Evolutionary conservation across 352 stramenopile genomes (phyloP).

Genomic region (Globisporangium spiculum): DNA sequence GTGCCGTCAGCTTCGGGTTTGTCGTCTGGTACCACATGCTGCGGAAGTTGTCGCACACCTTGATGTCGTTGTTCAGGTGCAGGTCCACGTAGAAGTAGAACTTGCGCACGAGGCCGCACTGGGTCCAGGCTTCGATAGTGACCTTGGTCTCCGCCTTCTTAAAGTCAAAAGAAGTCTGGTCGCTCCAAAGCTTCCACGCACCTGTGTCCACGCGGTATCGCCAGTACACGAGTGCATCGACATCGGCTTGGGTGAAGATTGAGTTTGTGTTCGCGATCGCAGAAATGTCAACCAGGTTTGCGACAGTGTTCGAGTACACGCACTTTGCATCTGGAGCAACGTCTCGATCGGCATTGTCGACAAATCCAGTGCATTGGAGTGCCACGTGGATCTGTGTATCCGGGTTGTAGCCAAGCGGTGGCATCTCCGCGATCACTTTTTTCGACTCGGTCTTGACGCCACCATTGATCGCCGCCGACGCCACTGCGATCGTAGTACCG

Average conservation of each 20-base stretch:
- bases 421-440: conserved; percentile 31
- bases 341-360: background rate
- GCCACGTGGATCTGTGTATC: conserved; percentile 61
- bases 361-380: conserved; percentile 36
- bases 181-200: conserved; percentile 21
- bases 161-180: conserved; percentile 31
- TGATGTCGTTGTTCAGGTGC: conserved; percentile 41
- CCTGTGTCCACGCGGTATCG: conserved; percentile 17
- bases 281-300: background rate
- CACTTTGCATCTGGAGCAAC: background rate
- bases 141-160: conserved; percentile 38
- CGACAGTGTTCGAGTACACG: too few relatives aligned
- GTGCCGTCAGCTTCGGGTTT: conserved; percentile 27
- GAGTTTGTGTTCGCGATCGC: background rate
- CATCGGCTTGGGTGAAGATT: background rate
- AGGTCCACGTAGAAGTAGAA: conserved; percentile 54
- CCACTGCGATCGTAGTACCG: conserved; percentile 40
- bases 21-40: conserved; percentile 69
- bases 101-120: conserved; percentile 25
- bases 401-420: conserved; percentile 40
- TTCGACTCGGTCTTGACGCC: conserved; percentile 27
- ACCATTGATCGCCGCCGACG: conserved; percentile 26
- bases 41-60: conserved; percentile 50
- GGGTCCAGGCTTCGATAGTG: conserved; percentile 57
- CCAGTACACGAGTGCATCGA: background rate